Conservation (phyloP, 2,329 filamentous ascomycete species). For the Xylariaceae sp. region DNA sequence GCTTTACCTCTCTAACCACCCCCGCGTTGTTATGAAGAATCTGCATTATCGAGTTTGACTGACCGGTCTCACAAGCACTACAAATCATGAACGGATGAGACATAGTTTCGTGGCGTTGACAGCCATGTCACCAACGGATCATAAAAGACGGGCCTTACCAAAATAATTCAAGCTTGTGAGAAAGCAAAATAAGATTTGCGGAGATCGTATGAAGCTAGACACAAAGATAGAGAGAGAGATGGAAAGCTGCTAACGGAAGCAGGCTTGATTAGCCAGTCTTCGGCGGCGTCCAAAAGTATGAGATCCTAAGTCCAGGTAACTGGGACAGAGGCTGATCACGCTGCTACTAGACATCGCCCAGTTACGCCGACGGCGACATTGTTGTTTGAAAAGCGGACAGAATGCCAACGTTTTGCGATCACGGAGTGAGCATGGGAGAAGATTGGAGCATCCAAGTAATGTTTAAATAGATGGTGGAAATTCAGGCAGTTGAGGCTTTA, state of each 20-base stretch:
- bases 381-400: too few relatives aligned
- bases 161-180: background rate
- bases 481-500: too few relatives aligned
- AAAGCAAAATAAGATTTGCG: background rate
- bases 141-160: background rate
- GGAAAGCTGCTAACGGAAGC: background rate
- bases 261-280: background rate
- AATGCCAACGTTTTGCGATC: too few relatives aligned
- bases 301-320: background rate
- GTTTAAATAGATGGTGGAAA: too few relatives aligned
- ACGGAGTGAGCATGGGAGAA: too few relatives aligned
- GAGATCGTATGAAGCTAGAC: background rate
- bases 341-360: background rate
- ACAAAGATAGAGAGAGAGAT: too few relatives aligned
- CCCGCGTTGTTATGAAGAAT: background rate
- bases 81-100: background rate
- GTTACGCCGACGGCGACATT: background rate
- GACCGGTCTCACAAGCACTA: background rate
- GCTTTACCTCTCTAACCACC: background rate
- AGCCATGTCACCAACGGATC: background rate
- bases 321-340: background rate
- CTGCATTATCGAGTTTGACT: background rate
- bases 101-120: background rate
- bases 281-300: background rate
- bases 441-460: too few relatives aligned